These are phyloP conservation scores for Mollisia scopiformis DNA, from an alignment of 2,329 filamentous ascomycete species.

Conservation along the genomic window DNA sequence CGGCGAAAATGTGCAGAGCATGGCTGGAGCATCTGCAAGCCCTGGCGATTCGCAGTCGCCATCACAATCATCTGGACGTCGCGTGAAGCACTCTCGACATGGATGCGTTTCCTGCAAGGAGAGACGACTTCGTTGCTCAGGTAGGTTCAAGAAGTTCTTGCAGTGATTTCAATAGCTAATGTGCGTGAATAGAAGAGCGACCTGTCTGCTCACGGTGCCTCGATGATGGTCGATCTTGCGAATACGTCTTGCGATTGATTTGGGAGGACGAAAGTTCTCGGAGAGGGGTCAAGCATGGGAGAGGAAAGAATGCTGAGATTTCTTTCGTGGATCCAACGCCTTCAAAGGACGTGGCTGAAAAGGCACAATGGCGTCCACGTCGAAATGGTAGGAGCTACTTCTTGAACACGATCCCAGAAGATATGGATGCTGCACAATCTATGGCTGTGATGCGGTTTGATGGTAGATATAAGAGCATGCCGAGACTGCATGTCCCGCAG, in stretches of 20 bases:
- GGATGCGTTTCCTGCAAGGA: conserved; percentile 13
- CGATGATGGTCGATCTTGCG: conserved; percentile 10
- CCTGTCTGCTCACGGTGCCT: conserved; percentile 12
- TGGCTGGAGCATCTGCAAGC: not conserved
- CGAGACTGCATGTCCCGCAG: not conserved
- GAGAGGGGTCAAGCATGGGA: conserved; percentile 13
- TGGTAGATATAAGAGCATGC: not conserved
- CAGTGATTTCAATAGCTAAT: not conserved
- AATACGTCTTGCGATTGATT: conserved; percentile 13
- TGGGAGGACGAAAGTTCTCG: conserved; percentile 14
- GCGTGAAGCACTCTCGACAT: conserved; percentile 16
- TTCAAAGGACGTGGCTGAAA: not conserved
- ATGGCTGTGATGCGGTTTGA: not conserved
- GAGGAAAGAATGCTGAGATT: conserved; percentile 6
- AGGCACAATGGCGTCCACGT: not conserved
- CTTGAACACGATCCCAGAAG: conserved; percentile 10
- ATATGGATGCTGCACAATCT: conserved; percentile 4
- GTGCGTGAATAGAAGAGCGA: conserved; percentile 8
- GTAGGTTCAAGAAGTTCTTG: not conserved
- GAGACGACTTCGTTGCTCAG: conserved; percentile 13
- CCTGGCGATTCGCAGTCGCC: not conserved
- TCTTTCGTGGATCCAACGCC: conserved; percentile 12
- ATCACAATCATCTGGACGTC: conserved; percentile 6
- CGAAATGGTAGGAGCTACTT: conserved; percentile 4
- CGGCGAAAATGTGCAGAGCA: not conserved